Conservation (phyloP, 2,329 filamentous ascomycete species). For the Aspergillus novofumigatus region DNA sequence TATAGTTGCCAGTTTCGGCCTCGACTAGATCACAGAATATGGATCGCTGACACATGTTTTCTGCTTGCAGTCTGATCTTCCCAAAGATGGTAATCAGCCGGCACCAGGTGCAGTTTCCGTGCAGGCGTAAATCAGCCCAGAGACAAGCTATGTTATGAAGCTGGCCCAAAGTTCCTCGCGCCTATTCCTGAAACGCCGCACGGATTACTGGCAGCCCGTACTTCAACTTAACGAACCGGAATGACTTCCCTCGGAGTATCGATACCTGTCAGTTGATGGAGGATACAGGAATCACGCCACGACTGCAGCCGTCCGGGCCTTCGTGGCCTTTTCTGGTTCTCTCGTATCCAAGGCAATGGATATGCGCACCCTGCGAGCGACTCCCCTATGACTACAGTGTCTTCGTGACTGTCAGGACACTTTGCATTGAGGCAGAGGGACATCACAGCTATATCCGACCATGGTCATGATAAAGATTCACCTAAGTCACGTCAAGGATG, state of each 20-base stretch:
- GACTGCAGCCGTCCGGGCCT: background rate
- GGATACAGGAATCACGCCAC: background rate
- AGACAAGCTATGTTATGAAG: background rate
- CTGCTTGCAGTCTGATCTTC: conserved; percentile 46
- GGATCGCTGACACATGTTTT: conserved; percentile 4
- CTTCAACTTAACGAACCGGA: background rate
- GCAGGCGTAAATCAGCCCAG: conserved; percentile 30
- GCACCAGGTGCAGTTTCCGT: conserved; percentile 33
- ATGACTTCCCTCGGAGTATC: background rate
- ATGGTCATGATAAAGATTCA: background rate
- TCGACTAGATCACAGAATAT: background rate
- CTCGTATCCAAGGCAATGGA: background rate
- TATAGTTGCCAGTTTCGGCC: conserved; percentile 42
- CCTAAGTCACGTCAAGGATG: background rate
- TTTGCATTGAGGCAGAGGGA: background rate
- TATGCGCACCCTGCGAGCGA: background rate
- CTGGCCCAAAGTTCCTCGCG: background rate
- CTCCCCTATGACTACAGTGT: background rate
- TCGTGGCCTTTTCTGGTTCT: background rate
- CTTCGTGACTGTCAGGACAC: background rate
- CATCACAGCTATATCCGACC: background rate
- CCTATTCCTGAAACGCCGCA: background rate
- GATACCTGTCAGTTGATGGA: background rate
- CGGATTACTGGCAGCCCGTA: background rate
- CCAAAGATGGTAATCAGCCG: conserved; percentile 39